A percentile compares a stretch with the other conserved stretches of the same genome.
phyloP scores from a whole-genome alignment of 208 protist genomes.

The Chromosphaera perkinsii region DNA sequence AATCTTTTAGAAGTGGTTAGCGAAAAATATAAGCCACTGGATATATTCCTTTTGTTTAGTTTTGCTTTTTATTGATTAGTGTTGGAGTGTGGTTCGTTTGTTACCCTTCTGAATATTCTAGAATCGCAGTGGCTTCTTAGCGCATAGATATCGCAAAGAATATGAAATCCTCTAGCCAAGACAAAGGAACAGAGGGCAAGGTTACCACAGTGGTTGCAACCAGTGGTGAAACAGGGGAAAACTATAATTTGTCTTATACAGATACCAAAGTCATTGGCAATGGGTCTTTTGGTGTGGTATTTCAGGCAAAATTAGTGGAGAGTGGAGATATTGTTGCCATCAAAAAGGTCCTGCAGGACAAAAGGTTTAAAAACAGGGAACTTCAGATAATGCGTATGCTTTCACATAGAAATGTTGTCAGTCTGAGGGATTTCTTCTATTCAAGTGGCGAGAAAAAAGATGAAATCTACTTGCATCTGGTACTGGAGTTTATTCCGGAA shows the following conservation, averaged over 20 bases:
- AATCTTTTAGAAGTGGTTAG: too few species aligned
- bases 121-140: too few species aligned
- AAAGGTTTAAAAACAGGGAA: slow-evolving; percentile 93
- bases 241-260: slow-evolving; percentile 55
- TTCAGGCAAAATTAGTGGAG: slow-evolving; percentile 68
- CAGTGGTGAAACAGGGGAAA: neutral
- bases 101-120: too few species aligned
- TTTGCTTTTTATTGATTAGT: too few species aligned
- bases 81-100: too few species aligned
- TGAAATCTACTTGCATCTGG: slow-evolving; percentile 94
- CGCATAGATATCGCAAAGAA: too few species aligned
- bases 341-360: slow-evolving; percentile 93
- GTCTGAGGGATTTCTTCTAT: slow-evolving; percentile 86
- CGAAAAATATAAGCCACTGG: too few species aligned
- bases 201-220: slow-evolving; percentile 23
- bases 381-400: slow-evolving; percentile 88
- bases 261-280: slow-evolving; percentile 83
- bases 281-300: slow-evolving; percentile 94
- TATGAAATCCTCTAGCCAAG: too few species aligned
- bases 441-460: slow-evolving; percentile 74
- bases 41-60: too few species aligned
- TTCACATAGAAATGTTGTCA: slow-evolving; percentile 85
- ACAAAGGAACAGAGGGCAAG: neutral
- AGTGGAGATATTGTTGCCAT: slow-evolving; percentile 84
- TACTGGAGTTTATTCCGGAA: slow-evolving; percentile 95